Evolutionary conservation across 257 asterid genomes (phyloP), one percentile per base, ranked within the genome.

Genomic region (Ocimum tenuiflorum): DNA sequence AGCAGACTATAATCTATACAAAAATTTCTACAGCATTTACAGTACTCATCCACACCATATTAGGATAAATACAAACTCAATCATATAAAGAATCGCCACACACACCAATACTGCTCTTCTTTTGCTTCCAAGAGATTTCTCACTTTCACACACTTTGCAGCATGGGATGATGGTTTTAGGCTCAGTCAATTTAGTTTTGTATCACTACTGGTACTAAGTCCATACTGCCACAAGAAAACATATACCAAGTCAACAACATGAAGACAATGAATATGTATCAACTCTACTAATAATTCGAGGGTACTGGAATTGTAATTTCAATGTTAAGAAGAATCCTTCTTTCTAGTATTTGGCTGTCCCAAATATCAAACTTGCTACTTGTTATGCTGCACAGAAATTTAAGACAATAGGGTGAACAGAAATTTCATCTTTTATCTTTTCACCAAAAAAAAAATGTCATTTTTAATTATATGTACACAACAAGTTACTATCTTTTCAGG

Each of bases 171-270:
- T 27, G 31, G 31, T 27, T 27, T 27, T 60, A 60, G 23, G 54
- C 53, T 74, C 81, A 62, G 52, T 20, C 15, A 78, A 77, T 55
- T 52, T 67, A 11, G 65, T 59, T 68, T 83, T 11, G 68, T 57
- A 10, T 81, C 86, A 0, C 73, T 77, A 18, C 78, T 52, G 38
- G 51, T 39, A 56, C 68, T 67, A 63, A 84, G 69, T 41, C 82
- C 82, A 64, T 81, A 84, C 89, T 84, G 85, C 78, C 68, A 69
- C 12, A 22, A 31, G 45, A 10, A 69, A 39, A 51, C 61, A 27
- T 33, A 50, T 0, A 49, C 59, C 42, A 51, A 18, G 31, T 55
- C 48, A 51, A 39, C 27, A 19, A 41, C 43, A 19, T 7, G 3
- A 67, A n/a, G n/a, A n/a, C n/a, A n/a, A n/a, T n/a, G n/a, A n/a